A percentile compares a stretch with the other conserved stretches of the same genome.
Conservation (phyloP, 2,329 filamentous ascomycete genomes). For the Penicillium rolfsii region DNA sequence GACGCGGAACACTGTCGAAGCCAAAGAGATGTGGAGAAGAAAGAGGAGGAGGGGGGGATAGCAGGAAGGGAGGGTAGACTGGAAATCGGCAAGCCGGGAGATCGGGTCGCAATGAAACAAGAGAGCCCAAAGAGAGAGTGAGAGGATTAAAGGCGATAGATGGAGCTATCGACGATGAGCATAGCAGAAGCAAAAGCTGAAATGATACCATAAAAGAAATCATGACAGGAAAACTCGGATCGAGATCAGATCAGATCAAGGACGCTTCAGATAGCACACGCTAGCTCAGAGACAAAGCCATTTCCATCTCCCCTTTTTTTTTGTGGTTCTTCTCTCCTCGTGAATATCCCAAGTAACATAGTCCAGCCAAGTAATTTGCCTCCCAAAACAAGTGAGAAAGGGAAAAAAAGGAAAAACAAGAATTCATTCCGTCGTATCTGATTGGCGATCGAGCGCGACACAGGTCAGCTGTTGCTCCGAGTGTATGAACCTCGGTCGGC, state of each 20-base stretch:
- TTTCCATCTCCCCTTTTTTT: conserved; percentile 2
- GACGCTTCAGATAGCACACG: conserved; percentile 24
- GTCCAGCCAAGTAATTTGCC: conserved; percentile 19
- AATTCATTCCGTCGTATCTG: conserved; percentile 36
- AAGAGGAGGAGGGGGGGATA: background rate
- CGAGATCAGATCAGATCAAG: conserved; percentile 1
- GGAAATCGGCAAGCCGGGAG: background rate
- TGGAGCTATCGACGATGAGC: conserved; percentile 2
- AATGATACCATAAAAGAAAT: background rate
- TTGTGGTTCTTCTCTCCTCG: background rate
- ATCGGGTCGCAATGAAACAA: background rate
- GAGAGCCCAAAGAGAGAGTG: too few relatives aligned
- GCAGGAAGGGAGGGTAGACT: background rate
- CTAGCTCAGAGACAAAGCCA: conserved; percentile 21
- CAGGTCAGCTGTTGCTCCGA: background rate
- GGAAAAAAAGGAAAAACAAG: conserved; percentile 29
- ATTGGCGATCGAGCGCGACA: background rate
- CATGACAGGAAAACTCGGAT: background rate
- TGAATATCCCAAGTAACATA: conserved; percentile 24
- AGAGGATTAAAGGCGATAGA: background rate
- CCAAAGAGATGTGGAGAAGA: background rate
- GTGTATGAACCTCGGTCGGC: background rate
- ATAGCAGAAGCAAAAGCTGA: conserved; percentile 2
- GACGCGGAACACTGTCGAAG: background rate
- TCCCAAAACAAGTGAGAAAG: conserved; percentile 23